Evolutionary conservation across 768 basidiomycete genomes (phyloP).

Genomic region (Nevesoporus exiguus): DNA sequence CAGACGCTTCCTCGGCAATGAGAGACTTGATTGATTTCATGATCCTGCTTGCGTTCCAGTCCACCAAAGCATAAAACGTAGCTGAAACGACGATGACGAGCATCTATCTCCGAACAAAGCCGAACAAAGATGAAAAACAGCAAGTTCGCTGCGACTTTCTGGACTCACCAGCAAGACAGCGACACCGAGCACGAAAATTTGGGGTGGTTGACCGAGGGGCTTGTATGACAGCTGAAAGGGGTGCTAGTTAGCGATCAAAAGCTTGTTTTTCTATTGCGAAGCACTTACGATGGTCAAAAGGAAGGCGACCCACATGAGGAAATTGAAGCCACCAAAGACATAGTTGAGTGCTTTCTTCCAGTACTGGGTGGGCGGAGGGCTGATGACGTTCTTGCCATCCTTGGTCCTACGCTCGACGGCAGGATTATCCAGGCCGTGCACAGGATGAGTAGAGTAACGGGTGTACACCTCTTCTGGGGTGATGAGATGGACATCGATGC

Average conservation of each 20-base stretch:
- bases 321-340: constrained; percentile 55
- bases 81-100: constrained; percentile 39
- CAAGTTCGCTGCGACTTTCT: neutral
- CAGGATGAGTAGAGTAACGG: constrained; percentile 42
- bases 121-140: constrained; percentile 14
- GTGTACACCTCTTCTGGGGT: constrained; percentile 40
- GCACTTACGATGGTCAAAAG: constrained; percentile 39
- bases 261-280: neutral
- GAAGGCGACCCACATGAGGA: constrained; percentile 51
- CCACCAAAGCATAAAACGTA: constrained; percentile 47
- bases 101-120: constrained; percentile 24
- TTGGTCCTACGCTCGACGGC: constrained; percentile 37
- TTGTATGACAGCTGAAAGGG: constrained; percentile 43
- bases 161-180: constrained; percentile 42
- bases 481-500: constrained; percentile 48
- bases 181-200: constrained; percentile 43
- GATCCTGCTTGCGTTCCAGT: constrained; percentile 45
- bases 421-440: constrained; percentile 41
- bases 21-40: constrained; percentile 56
- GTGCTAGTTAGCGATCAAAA: constrained; percentile 10
- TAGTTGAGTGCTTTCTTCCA: constrained; percentile 50
- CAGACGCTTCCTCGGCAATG: constrained; percentile 54
- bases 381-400: constrained; percentile 46
- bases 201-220: constrained; percentile 44
- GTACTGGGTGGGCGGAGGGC: constrained; percentile 43